Percentiles rank a stretch among this genome's conserved stretches.
These are phyloP conservation scores for Geotrichum citri-aurantii DNA, from an alignment of 1,139 yeast genomes.

Conservation along the genomic window DNA sequence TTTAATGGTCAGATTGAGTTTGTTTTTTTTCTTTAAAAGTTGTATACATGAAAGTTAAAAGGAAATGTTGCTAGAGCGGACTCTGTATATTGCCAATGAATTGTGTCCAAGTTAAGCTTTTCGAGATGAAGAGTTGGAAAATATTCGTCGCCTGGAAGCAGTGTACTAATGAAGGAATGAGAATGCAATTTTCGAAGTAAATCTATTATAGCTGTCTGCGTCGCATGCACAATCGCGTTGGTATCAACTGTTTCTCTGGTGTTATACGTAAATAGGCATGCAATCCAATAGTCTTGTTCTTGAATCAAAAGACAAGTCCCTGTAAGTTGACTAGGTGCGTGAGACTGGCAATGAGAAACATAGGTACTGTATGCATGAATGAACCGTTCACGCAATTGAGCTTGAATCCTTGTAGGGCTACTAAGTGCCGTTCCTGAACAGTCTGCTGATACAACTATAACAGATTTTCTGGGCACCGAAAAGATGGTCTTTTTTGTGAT, in stretches of 20 bases:
- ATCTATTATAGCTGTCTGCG: constrained; percentile 46
- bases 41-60: constrained; percentile 11
- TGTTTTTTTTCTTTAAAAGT: neutral
- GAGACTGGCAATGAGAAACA: constrained; percentile 42
- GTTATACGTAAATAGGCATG: constrained; percentile 55
- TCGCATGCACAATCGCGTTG: constrained; percentile 44
- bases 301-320: constrained; percentile 52
- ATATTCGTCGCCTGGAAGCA: constrained; percentile 18
- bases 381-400: constrained; percentile 32
- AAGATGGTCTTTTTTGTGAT: neutral
- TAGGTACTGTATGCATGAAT: constrained; percentile 50
- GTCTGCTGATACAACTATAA: neutral
- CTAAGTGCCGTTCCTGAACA: neutral
- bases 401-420: neutral
- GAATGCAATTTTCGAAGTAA: constrained; percentile 39
- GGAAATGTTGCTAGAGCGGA: constrained; percentile 9
- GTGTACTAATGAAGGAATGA: constrained; percentile 9
- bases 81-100: constrained; percentile 6
- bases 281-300: constrained; percentile 40
- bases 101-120: constrained; percentile 47
- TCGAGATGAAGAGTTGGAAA: constrained; percentile 51
- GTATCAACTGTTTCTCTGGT: neutral
- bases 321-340: constrained; percentile 36
- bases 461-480: neutral
- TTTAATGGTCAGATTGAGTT: neutral